Conservation (phyloP, 192 early-diverging fungal species). For the Entomortierella parvispora region DNA sequence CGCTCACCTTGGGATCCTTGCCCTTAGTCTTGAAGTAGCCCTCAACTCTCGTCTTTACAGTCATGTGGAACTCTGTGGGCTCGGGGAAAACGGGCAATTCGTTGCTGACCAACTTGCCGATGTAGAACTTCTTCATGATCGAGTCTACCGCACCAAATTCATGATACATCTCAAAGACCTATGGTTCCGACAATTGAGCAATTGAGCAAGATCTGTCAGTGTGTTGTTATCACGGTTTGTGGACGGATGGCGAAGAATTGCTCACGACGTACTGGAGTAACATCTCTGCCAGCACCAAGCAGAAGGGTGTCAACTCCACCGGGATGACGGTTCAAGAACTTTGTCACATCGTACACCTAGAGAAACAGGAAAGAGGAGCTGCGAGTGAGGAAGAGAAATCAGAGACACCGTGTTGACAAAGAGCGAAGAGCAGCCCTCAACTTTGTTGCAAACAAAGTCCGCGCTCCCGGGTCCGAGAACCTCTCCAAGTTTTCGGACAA, state of each 20-base stretch:
- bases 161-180: slow-evolving; percentile 61
- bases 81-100: slow-evolving; percentile 62
- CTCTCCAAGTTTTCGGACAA: too few species aligned
- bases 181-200: background rate
- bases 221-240: too few species aligned
- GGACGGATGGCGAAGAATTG: too few species aligned
- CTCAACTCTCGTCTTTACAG: slow-evolving; percentile 61
- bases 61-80: slow-evolving; percentile 56
- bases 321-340: slow-evolving; percentile 58
- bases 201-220: background rate
- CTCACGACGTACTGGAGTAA: slow-evolving; percentile 62
- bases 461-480: too few species aligned
- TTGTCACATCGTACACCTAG: slow-evolving; percentile 63
- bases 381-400: background rate
- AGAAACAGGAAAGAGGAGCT: background rate
- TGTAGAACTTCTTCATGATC: slow-evolving; percentile 58
- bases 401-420: background rate
- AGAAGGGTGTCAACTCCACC: slow-evolving; percentile 59
- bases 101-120: slow-evolving; percentile 53
- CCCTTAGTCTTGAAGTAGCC: slow-evolving; percentile 55
- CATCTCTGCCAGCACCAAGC: slow-evolving; percentile 59
- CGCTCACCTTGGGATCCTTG: slow-evolving; percentile 59
- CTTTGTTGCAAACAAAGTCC: too few species aligned
- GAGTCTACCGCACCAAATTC: slow-evolving; percentile 53
- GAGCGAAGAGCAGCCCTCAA: too few species aligned